A percentile compares a stretch with the other conserved stretches of the same genome.
Conservation (phyloP, 768 basidiomycete genomes). For the Russula virescens region DNA sequence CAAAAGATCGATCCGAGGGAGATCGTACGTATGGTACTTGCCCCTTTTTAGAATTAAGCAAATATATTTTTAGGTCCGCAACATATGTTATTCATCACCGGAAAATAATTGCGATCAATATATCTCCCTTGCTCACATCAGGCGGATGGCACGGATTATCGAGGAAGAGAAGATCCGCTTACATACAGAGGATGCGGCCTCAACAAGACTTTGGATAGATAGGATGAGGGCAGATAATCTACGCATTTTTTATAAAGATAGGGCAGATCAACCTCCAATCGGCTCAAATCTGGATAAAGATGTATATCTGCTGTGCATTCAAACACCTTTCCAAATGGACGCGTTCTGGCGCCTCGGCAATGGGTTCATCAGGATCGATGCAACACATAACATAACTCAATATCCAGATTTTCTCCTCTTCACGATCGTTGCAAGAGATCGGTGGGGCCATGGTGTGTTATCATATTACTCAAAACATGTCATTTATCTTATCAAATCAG, state of each 20-base stretch:
- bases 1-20: too few relatives aligned
- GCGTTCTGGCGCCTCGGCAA: not conserved
- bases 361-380: not conserved
- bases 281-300: not conserved
- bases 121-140: too few relatives aligned
- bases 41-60: too few relatives aligned
- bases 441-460: not conserved
- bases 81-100: too few relatives aligned
- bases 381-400: not conserved
- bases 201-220: too few relatives aligned
- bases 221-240: too few relatives aligned
- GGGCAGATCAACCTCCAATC: not conserved
- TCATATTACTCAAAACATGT: not conserved
- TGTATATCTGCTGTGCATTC: not conserved
- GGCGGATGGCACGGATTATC: too few relatives aligned
- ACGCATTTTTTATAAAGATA: not conserved
- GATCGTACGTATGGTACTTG: too few relatives aligned
- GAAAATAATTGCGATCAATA: too few relatives aligned
- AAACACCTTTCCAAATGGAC: not conserved
- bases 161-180: too few relatives aligned
- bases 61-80: too few relatives aligned
- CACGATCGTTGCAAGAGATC: not conserved
- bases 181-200: too few relatives aligned
- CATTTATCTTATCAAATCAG: not conserved
- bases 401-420: not conserved